Base-by-base conservation (phyloP, 306 rosid genomes). In the Sphenostylis stenocarpa region DNA sequence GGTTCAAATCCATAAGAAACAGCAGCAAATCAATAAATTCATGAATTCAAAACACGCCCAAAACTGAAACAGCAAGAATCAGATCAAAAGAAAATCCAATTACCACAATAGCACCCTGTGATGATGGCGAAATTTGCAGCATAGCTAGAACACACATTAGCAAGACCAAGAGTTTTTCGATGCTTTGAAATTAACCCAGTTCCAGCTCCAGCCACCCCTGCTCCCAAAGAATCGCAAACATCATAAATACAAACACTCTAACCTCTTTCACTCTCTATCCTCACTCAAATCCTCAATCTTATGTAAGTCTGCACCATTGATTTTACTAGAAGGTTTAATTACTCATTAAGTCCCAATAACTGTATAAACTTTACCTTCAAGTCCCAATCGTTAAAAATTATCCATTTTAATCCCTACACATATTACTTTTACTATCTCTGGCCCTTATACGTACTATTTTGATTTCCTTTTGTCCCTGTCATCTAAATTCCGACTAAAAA, bases 131-230 rank as follows among this genome's bases (percentile, higher is more conserved):
- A 87, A 67, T 95, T 95, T 2, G 92, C 65, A 19, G 99, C 97
- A 70, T 92, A 92, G 66, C 86, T 89, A n/a, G 91, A 86, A 53
- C 82, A 80, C 72, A 84, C 85, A 11, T 81, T 82, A 6, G 90
- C 85, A 51, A 89, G 89, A 36, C 98, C 97, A 11, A 86, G 91
- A 29, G 78, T 77, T 82, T 82, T 90, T 28, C 97, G 83, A 84
- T 95, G 90, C 86, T 89, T 90, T 26, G 98, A 92, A 12, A 88
- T 31, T 71, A 89, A 75, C 19, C 97, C 98, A 75, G 77, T 79
- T 89, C 97, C 98, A 77, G 90, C 92, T 69, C 98, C 98, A 63
- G 84, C 73, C 86, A 90, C 43, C 68, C 97, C 98, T 89, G 89
- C 76, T 41, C 78, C 36, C 73, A 80, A 53, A 71, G 5, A 62